Conservation (phyloP, 768 basidiomycete genomes). For the Boletus bicolor region DNA sequence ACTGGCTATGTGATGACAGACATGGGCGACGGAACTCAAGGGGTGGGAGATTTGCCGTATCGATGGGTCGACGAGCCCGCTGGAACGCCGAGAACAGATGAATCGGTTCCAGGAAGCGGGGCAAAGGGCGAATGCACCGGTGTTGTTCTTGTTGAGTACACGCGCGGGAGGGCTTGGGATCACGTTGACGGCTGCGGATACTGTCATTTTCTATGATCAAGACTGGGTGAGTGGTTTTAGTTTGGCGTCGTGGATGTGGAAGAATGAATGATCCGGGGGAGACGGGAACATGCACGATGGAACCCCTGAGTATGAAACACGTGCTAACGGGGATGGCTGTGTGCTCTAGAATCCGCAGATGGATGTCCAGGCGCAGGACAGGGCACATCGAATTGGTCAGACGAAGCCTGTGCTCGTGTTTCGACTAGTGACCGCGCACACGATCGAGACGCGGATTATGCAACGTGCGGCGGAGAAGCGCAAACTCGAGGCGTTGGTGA, state of each 20-base stretch:
- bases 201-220: slow-evolving; percentile 26
- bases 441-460: slow-evolving; percentile 90
- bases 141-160: slow-evolving; percentile 85
- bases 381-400: slow-evolving; percentile 96
- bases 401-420: slow-evolving; percentile 88
- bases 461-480: slow-evolving; percentile 83
- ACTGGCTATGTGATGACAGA: slow-evolving; percentile 2
- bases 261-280: neutral
- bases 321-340: slow-evolving; percentile 2
- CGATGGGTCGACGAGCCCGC: slow-evolving; percentile 81
- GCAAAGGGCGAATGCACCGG: slow-evolving; percentile 57
- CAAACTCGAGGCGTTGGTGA: slow-evolving; percentile 91
- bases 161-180: slow-evolving; percentile 96
- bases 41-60: slow-evolving; percentile 85
- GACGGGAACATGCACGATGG: too few species aligned
- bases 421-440: slow-evolving; percentile 81
- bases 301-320: neutral
- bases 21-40: slow-evolving; percentile 86
- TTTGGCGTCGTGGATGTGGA: too few species aligned
- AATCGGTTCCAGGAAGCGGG: slow-evolving; percentile 75
- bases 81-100: slow-evolving; percentile 84
- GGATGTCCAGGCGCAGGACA: slow-evolving; percentile 94
- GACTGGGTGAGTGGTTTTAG: slow-evolving; percentile 18
- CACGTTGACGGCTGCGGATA: slow-evolving; percentile 75
- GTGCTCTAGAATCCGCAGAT: slow-evolving; percentile 80